Base-by-base conservation (phyloP, 176 grass and related monocot species). In the Oryza brachyantha region DNA sequence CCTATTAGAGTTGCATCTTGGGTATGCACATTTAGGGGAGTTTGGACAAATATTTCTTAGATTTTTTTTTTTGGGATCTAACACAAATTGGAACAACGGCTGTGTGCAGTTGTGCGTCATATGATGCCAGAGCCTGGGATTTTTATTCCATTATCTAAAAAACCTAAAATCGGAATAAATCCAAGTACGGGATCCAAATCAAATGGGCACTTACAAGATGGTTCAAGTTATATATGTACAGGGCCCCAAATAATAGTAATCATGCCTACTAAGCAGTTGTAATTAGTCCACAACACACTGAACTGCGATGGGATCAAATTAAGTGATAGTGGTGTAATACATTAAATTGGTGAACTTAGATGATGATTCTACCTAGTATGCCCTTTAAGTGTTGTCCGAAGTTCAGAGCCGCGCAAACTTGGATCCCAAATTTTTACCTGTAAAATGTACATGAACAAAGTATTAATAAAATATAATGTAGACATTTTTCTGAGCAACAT, bases 351-450 rank as follows among this genome's bases (percentile, higher is more conserved):
- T 13, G 59, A 81, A 57, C 70, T 29, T 59, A 7, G 35, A 84
- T 64, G 14, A 64, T 4, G 19, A 37, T 26, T 42, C 66, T 94
- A 95, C 96, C 92, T 89, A 29, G 92, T 95, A 80, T 99, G 96
- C 52, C 96, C 96, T 92, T 89, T 99, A 83, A 99, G 96, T 83
- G 96, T 99, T 76, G 81, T 87, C 78, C 84, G 85, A 83, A 99
- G 92, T 90, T 99, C 96, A 64, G 96, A 99, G 71, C 96, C 92
- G 89, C 96, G 87, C 86, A 99, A 83, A 85, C 92, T 99, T 77
- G 96, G 96, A 95, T 99, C 96, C 96, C 96, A 99, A 89, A 99
- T 77, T 89, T 89, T 99, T 66, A 99, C 96, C 96, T 99, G 86
- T 29, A 86, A 68, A 64, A 65, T 46, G 26, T 14, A 66, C 24